Evolutionary conservation across 192 early-diverging fungal genomes (phyloP), one percentile per base, ranked within the genome.

Genomic region (Lunasporangiospora selenospora): DNA sequence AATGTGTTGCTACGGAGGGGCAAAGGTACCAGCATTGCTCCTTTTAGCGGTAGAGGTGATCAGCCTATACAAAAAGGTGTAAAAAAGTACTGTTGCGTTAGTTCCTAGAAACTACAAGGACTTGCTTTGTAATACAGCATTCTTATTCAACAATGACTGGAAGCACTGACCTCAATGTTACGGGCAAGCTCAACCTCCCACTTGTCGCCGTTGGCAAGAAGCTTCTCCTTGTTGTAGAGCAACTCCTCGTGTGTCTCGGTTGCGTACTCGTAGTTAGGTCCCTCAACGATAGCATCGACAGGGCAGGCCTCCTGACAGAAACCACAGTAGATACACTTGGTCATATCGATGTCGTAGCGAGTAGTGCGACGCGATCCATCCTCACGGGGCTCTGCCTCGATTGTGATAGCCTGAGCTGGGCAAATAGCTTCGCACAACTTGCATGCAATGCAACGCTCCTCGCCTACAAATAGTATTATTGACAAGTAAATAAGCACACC

Each of bases 321-420:
- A 50, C 96, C 96, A 78, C 96, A 98, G 85, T 95, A 96, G 71
- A 91, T 91, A 80, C 93, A 94, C 85, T 98, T 98, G 56, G 97
- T 97, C 97, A 97, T 97, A 75, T 98, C 97, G 67, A 98, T 98
- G 81, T 98, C 97, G 75, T 98, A 98, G 47, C 97, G 87, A 24
- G 95, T 97, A 21, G 97, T 98, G 45, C 95, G 89, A 67, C 97
- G 86, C 27, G 87, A 87, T 36, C 92, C 97, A 75, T 98, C 97
- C 59, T 95, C 92, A 70, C 97, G 90, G 27, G 92, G 91, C 79
- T 98, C 95, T 24, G 93, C 92, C 80, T 98, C 97, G 51, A 98
- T 98, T 3, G 97, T 98, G 66, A 98, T 98, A 34, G 97, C 97
- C 80, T 95, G 93, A 11, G 95, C 97, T 19, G 97, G 95, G 79